A percentile compares a stretch with the other conserved stretches of the same genome.
Conservation (phyloP, 495 filamentous ascomycete species). For the Penicillium longicatenatum region DNA sequence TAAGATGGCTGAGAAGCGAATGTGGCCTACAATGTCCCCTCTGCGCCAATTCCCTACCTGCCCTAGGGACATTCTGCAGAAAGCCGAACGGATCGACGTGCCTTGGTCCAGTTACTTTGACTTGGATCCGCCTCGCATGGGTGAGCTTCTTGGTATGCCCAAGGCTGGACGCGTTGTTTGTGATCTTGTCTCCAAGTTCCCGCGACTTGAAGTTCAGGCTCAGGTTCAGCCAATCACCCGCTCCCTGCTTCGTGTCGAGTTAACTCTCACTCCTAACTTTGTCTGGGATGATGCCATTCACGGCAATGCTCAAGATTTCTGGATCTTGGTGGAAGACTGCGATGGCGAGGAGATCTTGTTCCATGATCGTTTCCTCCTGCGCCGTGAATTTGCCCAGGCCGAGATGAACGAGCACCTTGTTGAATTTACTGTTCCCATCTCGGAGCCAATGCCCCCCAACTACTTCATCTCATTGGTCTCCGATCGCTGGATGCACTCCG, state of each 20-base stretch:
- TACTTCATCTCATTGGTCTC: constrained; percentile 96
- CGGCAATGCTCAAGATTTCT: constrained; percentile 86
- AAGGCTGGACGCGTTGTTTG: constrained; percentile 88
- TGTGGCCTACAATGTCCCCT: constrained; percentile 99
- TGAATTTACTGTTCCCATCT: constrained; percentile 94
- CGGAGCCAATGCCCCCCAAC: constrained; percentile 96
- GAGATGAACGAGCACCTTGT: constrained; percentile 93
- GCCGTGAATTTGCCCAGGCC: constrained; percentile 77
- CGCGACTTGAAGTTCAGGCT: constrained; percentile 86
- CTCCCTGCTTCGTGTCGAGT: constrained; percentile 91
- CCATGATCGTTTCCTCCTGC: constrained; percentile 92
- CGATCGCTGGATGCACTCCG: constrained; percentile 97
- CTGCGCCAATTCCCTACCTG: constrained; percentile 86
- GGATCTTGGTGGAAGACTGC: constrained; percentile 96
- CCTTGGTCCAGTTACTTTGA: constrained; percentile 94
- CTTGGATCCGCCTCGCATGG: constrained; percentile 95
- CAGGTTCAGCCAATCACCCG: constrained; percentile 93
- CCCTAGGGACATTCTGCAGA: constrained; percentile 81
- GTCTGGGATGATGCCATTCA: constrained; percentile 93
- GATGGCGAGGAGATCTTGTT: constrained; percentile 96
- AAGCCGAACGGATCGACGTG: constrained; percentile 92
- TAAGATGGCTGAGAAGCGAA: constrained; percentile 98
- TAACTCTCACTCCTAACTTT: constrained; percentile 93
- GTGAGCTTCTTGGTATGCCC: constrained; percentile 88
- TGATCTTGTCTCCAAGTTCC: constrained; percentile 86